These are phyloP conservation scores for Candida lessepsii DNA, from an alignment of 805 yeast species.

Conservation along the genomic window DNA sequence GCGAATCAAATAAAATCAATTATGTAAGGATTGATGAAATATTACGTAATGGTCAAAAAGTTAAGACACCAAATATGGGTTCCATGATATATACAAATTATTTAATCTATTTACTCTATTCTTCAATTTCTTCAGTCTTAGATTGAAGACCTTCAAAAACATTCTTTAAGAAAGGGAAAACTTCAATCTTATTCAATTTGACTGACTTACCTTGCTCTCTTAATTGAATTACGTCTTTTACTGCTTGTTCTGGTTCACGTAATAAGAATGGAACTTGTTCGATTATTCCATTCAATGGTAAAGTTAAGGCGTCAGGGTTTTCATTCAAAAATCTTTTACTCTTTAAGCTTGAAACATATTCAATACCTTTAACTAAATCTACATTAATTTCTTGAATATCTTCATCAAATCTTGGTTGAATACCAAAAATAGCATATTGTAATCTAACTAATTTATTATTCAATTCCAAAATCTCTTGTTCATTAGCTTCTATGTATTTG, in stretches of 20 bases:
- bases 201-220: conserved; percentile 38
- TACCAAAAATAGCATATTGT: conserved; percentile 83
- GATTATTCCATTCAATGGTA: conserved; percentile 39
- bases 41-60: too few relatives aligned
- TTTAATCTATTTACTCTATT: conserved; percentile 4
- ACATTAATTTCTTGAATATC: conserved; percentile 50
- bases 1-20: too few relatives aligned
- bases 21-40: too few relatives aligned
- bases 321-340: conserved; percentile 36
- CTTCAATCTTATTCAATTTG: conserved; percentile 38
- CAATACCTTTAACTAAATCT: conserved; percentile 61
- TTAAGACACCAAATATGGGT: too few relatives aligned
- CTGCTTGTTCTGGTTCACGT: conserved; percentile 36
- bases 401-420: conserved; percentile 60
- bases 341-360: conserved; percentile 68
- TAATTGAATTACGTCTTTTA: conserved; percentile 46
- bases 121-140: background rate
- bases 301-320: conserved; percentile 21
- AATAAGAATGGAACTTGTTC: conserved; percentile 44
- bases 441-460: conserved; percentile 73
- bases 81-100: conserved; percentile 1
- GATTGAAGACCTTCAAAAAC: conserved; percentile 13
- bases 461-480: conserved; percentile 53
- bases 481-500: conserved; percentile 54
- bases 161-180: conserved; percentile 35